Base-by-base conservation (phyloP, 2,329 filamentous ascomycete genomes). In the Calonectria honghensis region DNA sequence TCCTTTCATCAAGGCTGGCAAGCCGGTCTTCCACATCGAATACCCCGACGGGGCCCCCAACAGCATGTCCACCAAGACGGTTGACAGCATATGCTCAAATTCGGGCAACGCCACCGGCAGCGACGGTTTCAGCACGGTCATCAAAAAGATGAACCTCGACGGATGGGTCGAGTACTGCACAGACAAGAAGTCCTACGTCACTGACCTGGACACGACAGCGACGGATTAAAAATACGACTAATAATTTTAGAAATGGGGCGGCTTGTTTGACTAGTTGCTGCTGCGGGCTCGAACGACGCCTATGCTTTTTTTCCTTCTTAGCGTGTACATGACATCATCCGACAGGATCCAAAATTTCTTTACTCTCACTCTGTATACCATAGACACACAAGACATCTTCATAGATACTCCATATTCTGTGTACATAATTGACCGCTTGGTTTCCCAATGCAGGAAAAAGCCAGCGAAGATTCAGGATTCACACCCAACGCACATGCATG, bases 11-110 rank as follows among this genome's bases (percentile, higher is more conserved):
- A 79, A 88, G 14, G 89, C 88, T 6, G 87, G 87, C 50, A 94
- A 94, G 82, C 93, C 93, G 2, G 93, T 95, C 41, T 94, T 94
- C 81, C 90, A 94, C 81, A 93, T 95, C 76, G 93, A 95, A 85
- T 95, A 95, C 80, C 92, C 92, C 4, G 86, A 89, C 52, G 88
- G 86, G 11, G 88, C 88, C 10, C 83, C 83, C 83, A 72, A 77
- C 3, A 80, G 82, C 6, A 66, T 78, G 5, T 74, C 76, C 29
- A 76, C 84, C 75, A 81, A 86, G 76, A 74, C 82, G 5, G 79
- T 82, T 7, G 61, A 65, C 61, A 48, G 45, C 37, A 87, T 88
- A 24, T 93, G 91, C 81, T 83, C 85, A 3, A 70, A 73, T 50
- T 69, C 75, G 61, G 84, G 83, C 37, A 79, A 81, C 18, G 87